phyloP scores from a whole-genome alignment of 768 basidiomycete genomes.

The Hypholoma fasciculare region DNA sequence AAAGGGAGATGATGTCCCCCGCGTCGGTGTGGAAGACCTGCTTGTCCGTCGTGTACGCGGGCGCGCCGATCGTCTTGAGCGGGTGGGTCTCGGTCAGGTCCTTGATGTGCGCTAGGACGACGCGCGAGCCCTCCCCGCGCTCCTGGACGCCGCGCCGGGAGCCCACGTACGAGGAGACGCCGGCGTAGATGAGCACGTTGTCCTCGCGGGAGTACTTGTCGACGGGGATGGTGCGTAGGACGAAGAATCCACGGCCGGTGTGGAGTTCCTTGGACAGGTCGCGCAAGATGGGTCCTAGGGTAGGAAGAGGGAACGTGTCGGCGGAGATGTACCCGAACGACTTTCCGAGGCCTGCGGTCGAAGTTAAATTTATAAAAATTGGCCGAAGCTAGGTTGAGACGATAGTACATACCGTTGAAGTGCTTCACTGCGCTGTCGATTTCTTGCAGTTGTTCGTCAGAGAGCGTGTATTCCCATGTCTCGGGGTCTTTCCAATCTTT shows the following conservation, averaged over 20 bases:
- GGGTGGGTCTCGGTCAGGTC: slow-evolving; percentile 39
- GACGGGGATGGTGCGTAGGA: slow-evolving; percentile 43
- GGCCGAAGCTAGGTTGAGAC: too few species aligned
- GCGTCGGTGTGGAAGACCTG: slow-evolving; percentile 50
- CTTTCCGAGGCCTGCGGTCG: slow-evolving; percentile 21
- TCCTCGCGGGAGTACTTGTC: slow-evolving; percentile 40
- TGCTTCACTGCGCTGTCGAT: slow-evolving; percentile 35
- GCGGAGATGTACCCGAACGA: slow-evolving; percentile 29
- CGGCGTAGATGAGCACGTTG: slow-evolving; percentile 42
- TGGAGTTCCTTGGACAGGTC: slow-evolving; percentile 39
- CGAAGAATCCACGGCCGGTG: slow-evolving; percentile 47
- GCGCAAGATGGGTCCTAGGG: slow-evolving; percentile 32
- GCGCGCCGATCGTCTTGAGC: slow-evolving; percentile 35
- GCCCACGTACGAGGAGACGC: slow-evolving; percentile 25
- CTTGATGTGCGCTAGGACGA: slow-evolving; percentile 46
- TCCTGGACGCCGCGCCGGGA: slow-evolving; percentile 19
- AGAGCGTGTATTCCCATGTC: slow-evolving; percentile 40
- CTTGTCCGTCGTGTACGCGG: slow-evolving; percentile 47
- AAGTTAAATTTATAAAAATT: not conserved
- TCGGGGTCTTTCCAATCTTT: slow-evolving; percentile 38
- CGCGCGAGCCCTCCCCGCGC: slow-evolving; percentile 13
- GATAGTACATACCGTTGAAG: slow-evolving; percentile 26
- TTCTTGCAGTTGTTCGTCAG: slow-evolving; percentile 31
- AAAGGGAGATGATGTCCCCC: slow-evolving; percentile 43
- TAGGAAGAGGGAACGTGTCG: slow-evolving; percentile 44